Evolutionary conservation across 192 early-diverging fungal genomes (phyloP).

Genomic region (Coemansia sp.): DNA sequence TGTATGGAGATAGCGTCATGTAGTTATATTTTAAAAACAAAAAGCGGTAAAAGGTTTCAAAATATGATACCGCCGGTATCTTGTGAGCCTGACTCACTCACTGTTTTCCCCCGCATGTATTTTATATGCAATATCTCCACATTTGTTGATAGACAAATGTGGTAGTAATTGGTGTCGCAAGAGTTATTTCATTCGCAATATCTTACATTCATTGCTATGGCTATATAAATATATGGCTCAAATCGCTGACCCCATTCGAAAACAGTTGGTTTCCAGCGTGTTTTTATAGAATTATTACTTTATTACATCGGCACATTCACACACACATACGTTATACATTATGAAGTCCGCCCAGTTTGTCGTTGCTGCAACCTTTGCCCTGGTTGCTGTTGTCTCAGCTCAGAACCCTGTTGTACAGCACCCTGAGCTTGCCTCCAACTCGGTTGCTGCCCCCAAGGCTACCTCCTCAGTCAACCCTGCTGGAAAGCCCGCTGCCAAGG

Average conservation of each 20-base stretch:
- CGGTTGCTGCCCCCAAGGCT: constrained; percentile 12
- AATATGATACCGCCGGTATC: no score
- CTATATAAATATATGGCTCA: no score
- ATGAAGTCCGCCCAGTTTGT: constrained; percentile 45
- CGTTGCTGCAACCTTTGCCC: constrained; percentile 19
- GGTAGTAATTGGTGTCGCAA: no score
- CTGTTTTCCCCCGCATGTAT: no score
- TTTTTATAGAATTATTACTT: constrained; percentile 2
- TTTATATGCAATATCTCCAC: no score
- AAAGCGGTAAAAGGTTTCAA: no score
- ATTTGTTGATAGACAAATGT: no score
- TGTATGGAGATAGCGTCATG: no score
- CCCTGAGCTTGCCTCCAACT: constrained; percentile 4
- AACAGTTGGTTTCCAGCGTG: background rate
- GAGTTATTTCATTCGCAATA: background rate
- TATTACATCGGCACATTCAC: background rate
- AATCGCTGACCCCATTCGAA: no score
- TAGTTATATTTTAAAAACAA: no score
- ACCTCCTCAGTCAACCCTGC: constrained; percentile 3
- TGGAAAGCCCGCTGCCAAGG: constrained; percentile 4
- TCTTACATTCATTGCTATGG: background rate
- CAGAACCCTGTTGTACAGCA: constrained; percentile 15
- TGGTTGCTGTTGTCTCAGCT: constrained; percentile 37
- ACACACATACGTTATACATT: background rate
- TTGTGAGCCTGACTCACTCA: no score